A percentile compares a stretch with the other conserved stretches of the same genome.
phyloP scores from a whole-genome alignment of 2,329 filamentous ascomycete genomes.

The Penicillium vulpinum region DNA sequence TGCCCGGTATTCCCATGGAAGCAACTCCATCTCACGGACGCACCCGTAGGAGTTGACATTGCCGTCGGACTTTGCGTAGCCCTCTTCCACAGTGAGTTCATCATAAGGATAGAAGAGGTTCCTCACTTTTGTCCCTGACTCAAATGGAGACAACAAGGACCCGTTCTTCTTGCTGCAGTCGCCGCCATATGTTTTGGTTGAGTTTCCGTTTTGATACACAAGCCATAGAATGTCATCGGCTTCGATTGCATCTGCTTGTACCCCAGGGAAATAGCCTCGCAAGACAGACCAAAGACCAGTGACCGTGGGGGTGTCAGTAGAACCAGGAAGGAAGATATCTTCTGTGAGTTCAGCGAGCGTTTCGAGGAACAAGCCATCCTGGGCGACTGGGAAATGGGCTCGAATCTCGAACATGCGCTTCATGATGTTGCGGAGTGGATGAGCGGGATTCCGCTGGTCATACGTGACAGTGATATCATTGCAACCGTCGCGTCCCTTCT shows the following conservation, averaged over 20 bases:
- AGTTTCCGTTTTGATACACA: conserved; percentile 49
- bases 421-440: conserved; percentile 61
- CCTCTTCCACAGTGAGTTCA: conserved; percentile 51
- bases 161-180: conserved; percentile 39
- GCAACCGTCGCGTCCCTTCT: conserved; percentile 56
- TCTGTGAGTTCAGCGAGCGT: conserved; percentile 58
- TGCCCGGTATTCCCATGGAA: conserved; percentile 59
- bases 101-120: conserved; percentile 66
- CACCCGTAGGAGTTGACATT: conserved; percentile 59
- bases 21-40: conserved; percentile 52
- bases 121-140: conserved; percentile 55
- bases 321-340: conserved; percentile 54
- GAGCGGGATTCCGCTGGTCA: conserved; percentile 63
- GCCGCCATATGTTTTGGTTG: conserved; percentile 58
- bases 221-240: conserved; percentile 50
- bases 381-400: conserved; percentile 57
- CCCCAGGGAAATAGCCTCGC: conserved; percentile 49
- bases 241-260: conserved; percentile 49
- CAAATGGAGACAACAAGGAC: conserved; percentile 58
- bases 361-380: conserved; percentile 58
- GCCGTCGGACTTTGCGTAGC: conserved; percentile 46
- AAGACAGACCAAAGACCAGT: conserved; percentile 63
- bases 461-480: conserved; percentile 57
- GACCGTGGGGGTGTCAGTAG: conserved; percentile 53
- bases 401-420: conserved; percentile 64